Conservation (phyloP, 108 stramenopile species). For the Epipyxis sp. region DNA sequence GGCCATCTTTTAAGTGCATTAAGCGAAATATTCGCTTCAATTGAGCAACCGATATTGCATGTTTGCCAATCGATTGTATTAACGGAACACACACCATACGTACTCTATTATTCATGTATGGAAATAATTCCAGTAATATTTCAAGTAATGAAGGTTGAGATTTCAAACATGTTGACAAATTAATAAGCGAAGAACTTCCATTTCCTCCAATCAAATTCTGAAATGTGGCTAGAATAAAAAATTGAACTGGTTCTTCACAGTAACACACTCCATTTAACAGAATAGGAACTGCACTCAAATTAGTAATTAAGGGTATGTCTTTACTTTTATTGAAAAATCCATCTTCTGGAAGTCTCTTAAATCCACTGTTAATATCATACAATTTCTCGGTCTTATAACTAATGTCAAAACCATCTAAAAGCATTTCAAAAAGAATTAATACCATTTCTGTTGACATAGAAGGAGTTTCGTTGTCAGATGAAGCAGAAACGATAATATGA, state of each 20-base stretch:
- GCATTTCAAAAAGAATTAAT: constrained; percentile 9
- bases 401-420: constrained; percentile 14
- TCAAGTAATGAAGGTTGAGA: constrained; percentile 5
- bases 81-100: background rate
- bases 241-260: background rate
- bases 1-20: background rate
- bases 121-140: background rate
- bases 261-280: background rate
- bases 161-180: background rate
- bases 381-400: too few species aligned
- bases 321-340: background rate
- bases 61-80: background rate
- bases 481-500: too few species aligned
- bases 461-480: too few species aligned
- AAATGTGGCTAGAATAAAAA: background rate
- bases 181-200: background rate
- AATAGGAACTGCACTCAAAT: background rate
- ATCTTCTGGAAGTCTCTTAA: background rate
- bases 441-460: too few species aligned
- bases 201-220: background rate
- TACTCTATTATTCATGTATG: background rate
- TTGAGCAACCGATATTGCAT: constrained; percentile 4
- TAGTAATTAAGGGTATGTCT: background rate
- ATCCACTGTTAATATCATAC: too few species aligned
- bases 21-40: constrained; percentile 24